These are phyloP conservation scores for Epicoccum sorghinum DNA, from an alignment of 2,329 filamentous ascomycete genomes.

Conservation along the genomic window DNA sequence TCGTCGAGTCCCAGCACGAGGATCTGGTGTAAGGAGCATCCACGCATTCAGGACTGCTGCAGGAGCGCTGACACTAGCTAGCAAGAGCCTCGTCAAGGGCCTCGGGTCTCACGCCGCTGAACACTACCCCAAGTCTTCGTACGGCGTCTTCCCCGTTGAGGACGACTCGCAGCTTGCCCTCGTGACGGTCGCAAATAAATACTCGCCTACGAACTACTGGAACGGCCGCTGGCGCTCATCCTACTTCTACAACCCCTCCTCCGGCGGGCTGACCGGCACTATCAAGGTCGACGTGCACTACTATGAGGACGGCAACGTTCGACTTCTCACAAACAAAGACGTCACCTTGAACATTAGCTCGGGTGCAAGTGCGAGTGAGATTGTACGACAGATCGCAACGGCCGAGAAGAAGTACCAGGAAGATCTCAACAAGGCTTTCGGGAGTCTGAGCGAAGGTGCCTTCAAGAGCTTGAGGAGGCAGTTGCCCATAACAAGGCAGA, in stretches of 20 bases:
- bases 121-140: slow-evolving; percentile 83
- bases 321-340: slow-evolving; percentile 86
- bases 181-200: slow-evolving; percentile 91
- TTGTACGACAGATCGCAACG: slow-evolving; percentile 77
- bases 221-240: slow-evolving; percentile 95
- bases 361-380: slow-evolving; percentile 67
- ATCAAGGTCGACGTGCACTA: slow-evolving; percentile 98
- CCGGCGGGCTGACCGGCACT: slow-evolving; percentile 71
- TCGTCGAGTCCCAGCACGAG: slow-evolving; percentile 74
- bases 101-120: slow-evolving; percentile 79
- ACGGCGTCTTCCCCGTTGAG: slow-evolving; percentile 82
- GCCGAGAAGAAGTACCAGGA: slow-evolving; percentile 95
- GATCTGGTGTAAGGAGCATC: slow-evolving; percentile 75
- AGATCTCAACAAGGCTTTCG: slow-evolving; percentile 90
- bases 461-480: slow-evolving; percentile 94
- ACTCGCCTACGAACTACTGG: slow-evolving; percentile 98
- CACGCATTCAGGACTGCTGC: not conserved
- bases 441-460: slow-evolving; percentile 85
- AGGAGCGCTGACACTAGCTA: slow-evolving; percentile 44
- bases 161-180: slow-evolving; percentile 78
- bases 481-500: slow-evolving; percentile 94
- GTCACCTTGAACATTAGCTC: slow-evolving; percentile 64
- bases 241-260: slow-evolving; percentile 77
- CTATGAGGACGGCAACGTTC: slow-evolving; percentile 98
- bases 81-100: slow-evolving; percentile 82